Evolutionary conservation across 352 stramenopile species (phyloP), one percentile per base, ranked within the genome.

Genomic region (Albugo candida): DNA sequence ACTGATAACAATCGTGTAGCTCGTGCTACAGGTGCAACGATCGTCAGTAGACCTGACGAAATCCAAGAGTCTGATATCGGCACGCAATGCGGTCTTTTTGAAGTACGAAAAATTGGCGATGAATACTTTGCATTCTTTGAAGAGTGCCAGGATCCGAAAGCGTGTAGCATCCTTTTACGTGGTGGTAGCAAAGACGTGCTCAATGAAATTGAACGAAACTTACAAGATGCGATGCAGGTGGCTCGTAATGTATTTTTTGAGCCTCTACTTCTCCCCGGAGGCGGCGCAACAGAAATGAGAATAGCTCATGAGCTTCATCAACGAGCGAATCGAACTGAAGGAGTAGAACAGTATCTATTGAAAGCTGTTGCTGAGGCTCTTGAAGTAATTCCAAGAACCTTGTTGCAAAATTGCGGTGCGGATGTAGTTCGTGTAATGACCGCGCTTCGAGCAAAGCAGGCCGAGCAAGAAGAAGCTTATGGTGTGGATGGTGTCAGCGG

Each of bases 1-100:
- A 99, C 93, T 10, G 96, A 99, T 74, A 99, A 99, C 83, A 99
- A 99, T 73, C 93, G 96, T 47, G 71, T 99, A 36, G 95, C 95
- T 18, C 80, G 92, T 42, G 95, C 95, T 0, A 95, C 85, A 0
- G 95, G 96, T 36, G 95, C 95, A 10, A 99, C 94, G 11, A 98
- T 99, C 69, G 94, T 98, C 6, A 95, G 76, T 59, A 82, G 95
- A 40, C 93, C 94, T 1, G 95, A 99, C 56, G 95, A 99, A 69
- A 97, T 99, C 58, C 79, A 97, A 60, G 96, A 99, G 69, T 84
- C 74, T 35, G 94, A 99, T 67, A 97, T 99, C 54, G 96, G 96
- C 21, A 98, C 83, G 49, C 85, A 94, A 51, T 99, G 95, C 64
- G 95, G 95, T 18, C 57, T 99, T 37, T 99, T 99, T 58, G 95